These are phyloP conservation scores for Ustulina deusta DNA, from an alignment of 2,329 filamentous ascomycete species.

Conservation along the genomic window DNA sequence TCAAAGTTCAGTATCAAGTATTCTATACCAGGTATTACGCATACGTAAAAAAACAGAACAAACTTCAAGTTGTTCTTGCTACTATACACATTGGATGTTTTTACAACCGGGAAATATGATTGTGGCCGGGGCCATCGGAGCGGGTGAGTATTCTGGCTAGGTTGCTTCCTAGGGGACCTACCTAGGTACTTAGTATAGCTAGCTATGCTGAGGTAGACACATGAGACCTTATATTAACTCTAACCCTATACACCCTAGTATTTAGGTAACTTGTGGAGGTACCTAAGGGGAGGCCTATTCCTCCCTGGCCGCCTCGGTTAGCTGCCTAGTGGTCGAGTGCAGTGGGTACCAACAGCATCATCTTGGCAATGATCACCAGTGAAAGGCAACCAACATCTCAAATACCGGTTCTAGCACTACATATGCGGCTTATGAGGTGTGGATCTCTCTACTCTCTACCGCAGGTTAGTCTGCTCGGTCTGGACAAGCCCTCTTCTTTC, in stretches of 20 bases:
- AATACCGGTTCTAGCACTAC: slow-evolving; percentile 21
- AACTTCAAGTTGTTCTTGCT: slow-evolving; percentile 7
- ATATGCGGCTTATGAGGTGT: slow-evolving; percentile 38
- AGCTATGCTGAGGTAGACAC: no score
- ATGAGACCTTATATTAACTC: neutral
- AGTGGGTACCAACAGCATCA: neutral
- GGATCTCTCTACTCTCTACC: slow-evolving; percentile 28
- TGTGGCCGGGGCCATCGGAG: neutral
- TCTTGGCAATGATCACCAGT: neutral
- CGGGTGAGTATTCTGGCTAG: neutral
- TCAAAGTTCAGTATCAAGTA: slow-evolving; percentile 30
- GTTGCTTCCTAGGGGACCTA: no score
- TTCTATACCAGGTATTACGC: slow-evolving; percentile 28
- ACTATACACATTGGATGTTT: neutral
- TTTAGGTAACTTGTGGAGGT: no score
- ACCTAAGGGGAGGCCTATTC: no score
- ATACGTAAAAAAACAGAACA: slow-evolving; percentile 25
- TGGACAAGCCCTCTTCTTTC: slow-evolving; percentile 27
- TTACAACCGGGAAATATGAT: neutral
- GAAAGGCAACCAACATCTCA: slow-evolving; percentile 22
- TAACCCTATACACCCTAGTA: neutral
- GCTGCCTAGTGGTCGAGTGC: neutral
- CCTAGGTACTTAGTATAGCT: neutral
- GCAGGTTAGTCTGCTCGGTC: slow-evolving; percentile 17
- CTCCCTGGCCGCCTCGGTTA: no score